Evolutionary conservation across 176 grass and related monocot species (phyloP), one percentile per base, ranked within the genome.

Genomic region (Oryza meridionalis): DNA sequence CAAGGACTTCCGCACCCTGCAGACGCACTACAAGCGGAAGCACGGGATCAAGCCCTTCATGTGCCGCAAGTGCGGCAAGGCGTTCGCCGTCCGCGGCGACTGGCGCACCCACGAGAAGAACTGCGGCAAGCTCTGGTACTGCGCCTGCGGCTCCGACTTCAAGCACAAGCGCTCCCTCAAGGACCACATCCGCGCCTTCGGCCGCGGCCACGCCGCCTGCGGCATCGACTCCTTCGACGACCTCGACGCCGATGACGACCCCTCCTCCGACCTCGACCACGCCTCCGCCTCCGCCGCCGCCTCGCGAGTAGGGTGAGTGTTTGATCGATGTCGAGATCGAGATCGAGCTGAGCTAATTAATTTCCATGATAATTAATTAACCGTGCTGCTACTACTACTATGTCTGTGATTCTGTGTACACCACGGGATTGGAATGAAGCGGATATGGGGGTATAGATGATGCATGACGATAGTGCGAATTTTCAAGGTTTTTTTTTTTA

Each of bases 41-140:
- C 93, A 95, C 82, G 93, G 93, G 26, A 95, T 95, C 90, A 95
- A 95, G 88, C 93, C 93, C 67, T 95, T 95, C 93, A 95, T 95
- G 93, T 95, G 93, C 90, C 93, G 93, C 85, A 95, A 95, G 86
- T 95, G 93, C 82, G 85, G 93, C 88, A 95, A 95, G 90, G 90
- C 93, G 72, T 95, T 95, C 85, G 93, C 93, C 62, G 93, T 95
- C 9, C 93, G 93, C 82, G 93, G 93, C 76, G 93, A 95, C 93
- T 95, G 93, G 93, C 90, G 93, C 62, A 95, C 93, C 6, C 93
- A 95, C 88, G 93, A 95, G 88, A 95, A 95, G 90, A 95, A 95
- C 93, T 95, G 93, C 88, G 93, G 93, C 93, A 95, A 88, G 88
- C 93, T 95, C 86, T 95, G 93, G 93, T 95, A 95, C 93, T 95